phyloP scores from a whole-genome alignment of 1,284 basidiomycete species.

The Mycosarcoma maydis region DNA sequence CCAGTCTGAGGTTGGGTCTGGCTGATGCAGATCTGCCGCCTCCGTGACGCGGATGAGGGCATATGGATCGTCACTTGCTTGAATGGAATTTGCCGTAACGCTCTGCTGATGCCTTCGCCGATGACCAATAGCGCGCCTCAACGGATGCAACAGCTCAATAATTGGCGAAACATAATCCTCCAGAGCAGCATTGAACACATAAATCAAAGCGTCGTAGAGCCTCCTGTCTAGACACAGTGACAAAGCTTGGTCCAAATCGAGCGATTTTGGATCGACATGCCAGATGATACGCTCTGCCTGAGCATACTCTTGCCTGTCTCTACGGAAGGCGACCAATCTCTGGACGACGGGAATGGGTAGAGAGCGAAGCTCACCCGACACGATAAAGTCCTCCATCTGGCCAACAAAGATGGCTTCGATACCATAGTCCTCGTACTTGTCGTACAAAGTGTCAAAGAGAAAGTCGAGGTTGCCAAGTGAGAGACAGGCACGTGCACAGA shows the following conservation, averaged over 20 bases:
- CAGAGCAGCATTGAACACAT: slow-evolving; percentile 89
- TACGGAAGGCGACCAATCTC: slow-evolving; percentile 81
- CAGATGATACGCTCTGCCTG: slow-evolving; percentile 89
- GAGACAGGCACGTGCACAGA: slow-evolving; percentile 83
- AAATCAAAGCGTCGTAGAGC: slow-evolving; percentile 92
- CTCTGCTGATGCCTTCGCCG: slow-evolving; percentile 1
- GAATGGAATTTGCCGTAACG: background rate
- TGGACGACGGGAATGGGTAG: slow-evolving; percentile 87
- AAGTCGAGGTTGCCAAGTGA: slow-evolving; percentile 83
- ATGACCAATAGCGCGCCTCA: slow-evolving; percentile 47
- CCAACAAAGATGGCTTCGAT: slow-evolving; percentile 87
- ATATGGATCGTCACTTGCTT: slow-evolving; percentile 22
- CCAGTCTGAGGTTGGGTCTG: slow-evolving; percentile 5
- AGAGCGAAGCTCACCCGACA: slow-evolving; percentile 77
- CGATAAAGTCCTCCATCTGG: slow-evolving; percentile 84
- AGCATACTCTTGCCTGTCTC: slow-evolving; percentile 77
- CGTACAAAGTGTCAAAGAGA: slow-evolving; percentile 87
- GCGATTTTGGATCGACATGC: slow-evolving; percentile 88
- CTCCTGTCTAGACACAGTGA: slow-evolving; percentile 81
- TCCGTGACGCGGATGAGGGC: slow-evolving; percentile 20
- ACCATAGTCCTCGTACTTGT: slow-evolving; percentile 83
- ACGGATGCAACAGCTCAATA: slow-evolving; percentile 74
- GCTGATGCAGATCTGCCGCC: background rate
- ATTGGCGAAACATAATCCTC: slow-evolving; percentile 89
- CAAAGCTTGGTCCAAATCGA: slow-evolving; percentile 94